Evolutionary conservation across 768 basidiomycete species (phyloP).

Genomic region (Suillus paluster): DNA sequence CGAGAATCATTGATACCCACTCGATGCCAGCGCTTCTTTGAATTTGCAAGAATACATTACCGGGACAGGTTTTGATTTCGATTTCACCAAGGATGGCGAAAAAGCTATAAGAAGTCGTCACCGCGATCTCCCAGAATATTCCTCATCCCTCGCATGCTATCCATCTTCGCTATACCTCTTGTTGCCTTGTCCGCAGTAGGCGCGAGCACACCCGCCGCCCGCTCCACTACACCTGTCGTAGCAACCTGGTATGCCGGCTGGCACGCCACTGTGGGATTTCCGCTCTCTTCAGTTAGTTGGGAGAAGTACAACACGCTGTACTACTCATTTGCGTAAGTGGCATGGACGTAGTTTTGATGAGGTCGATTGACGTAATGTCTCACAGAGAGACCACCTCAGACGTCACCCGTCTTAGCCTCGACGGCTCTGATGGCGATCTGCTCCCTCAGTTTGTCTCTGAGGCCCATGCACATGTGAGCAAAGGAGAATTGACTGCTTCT

Average conservation of each 20-base stretch:
- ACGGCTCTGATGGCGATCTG: slow-evolving; percentile 48
- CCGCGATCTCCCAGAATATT: not conserved
- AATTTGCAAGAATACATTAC: too few relatives aligned
- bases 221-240: slow-evolving; percentile 38
- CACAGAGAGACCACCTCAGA: slow-evolving; percentile 39
- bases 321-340: slow-evolving; percentile 66
- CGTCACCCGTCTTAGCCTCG: slow-evolving; percentile 35
- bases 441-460: slow-evolving; percentile 61
- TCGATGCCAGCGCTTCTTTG: too few relatives aligned
- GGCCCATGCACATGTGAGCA: slow-evolving; percentile 41
- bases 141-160: not conserved
- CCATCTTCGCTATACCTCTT: not conserved
- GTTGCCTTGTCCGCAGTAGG: not conserved
- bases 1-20: too few relatives aligned
- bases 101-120: not conserved
- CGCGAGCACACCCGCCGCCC: not conserved
- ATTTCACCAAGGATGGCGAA: too few relatives aligned
- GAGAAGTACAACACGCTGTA: slow-evolving; percentile 69
- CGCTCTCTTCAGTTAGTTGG: slow-evolving; percentile 64
- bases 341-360: not conserved
- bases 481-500: not conserved
- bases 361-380: not conserved
- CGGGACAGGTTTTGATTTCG: too few relatives aligned
- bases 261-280: slow-evolving; percentile 55
- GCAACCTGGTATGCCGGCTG: slow-evolving; percentile 72